Conservation (phyloP, 768 basidiomycete genomes). For the Trametes villosa region DNA sequence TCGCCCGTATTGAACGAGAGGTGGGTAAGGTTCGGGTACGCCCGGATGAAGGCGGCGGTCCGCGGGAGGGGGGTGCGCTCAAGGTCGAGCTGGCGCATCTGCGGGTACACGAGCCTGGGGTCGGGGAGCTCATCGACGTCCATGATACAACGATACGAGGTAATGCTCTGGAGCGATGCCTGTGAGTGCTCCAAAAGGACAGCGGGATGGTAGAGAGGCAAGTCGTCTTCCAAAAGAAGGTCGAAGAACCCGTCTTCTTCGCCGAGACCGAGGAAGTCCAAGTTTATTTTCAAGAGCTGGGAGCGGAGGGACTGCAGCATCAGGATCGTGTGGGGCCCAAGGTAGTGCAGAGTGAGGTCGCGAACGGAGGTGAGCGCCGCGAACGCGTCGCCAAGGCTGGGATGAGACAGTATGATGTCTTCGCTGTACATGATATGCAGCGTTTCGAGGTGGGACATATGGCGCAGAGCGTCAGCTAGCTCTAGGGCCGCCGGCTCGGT, state of each 20-base stretch:
- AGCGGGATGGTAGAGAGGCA: not conserved
- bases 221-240: not conserved
- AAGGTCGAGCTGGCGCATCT: not conserved
- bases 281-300: not conserved
- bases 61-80: not conserved
- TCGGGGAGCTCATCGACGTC: not conserved
- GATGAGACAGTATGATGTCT: not conserved
- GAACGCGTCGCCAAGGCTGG: not conserved
- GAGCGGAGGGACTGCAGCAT: slow-evolving; percentile 1
- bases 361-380: slow-evolving; percentile 4
- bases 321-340: not conserved
- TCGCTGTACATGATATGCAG: not conserved
- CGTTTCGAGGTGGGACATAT: not conserved
- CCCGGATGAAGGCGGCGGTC: not conserved
- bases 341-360: not conserved
- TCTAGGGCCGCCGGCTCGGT: not conserved
- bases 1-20: not conserved
- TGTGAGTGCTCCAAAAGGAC: not conserved
- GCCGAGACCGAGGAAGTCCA: not conserved
- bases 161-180: not conserved
- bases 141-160: not conserved
- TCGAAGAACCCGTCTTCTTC: not conserved
- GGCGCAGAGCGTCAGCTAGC: not conserved
- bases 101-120: not conserved
- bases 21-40: not conserved